Conservation (phyloP, 177 flowering plant species). For the Vitis hybrid region DNA sequence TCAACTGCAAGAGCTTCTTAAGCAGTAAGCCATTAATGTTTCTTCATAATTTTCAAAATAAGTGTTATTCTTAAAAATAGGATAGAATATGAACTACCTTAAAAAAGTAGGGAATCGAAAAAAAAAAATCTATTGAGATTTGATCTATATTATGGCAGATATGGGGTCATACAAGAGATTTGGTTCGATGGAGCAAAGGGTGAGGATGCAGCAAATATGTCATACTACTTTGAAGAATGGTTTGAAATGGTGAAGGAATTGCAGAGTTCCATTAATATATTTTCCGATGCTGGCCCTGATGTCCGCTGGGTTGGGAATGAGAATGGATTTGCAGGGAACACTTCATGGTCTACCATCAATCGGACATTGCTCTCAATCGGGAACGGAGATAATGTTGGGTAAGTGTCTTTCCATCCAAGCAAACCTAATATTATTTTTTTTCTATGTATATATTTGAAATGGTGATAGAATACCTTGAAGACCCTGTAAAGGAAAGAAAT, state of each 20-base stretch:
- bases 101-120: too few species aligned
- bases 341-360: conserved; percentile 89
- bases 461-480: too few species aligned
- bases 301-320: conserved; percentile 92
- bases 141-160: conserved; percentile 32
- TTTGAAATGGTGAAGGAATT: conserved; percentile 83
- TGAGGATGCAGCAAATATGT: conserved; percentile 70
- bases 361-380: conserved; percentile 64
- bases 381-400: conserved; percentile 53
- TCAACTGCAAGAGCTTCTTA: conserved; percentile 83
- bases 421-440: too few species aligned
- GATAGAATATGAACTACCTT: too few species aligned
- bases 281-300: conserved; percentile 91
- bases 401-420: conserved; percentile 11
- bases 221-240: conserved; percentile 81
- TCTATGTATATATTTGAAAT: too few species aligned
- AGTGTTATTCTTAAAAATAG: too few species aligned
- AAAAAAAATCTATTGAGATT: too few species aligned
- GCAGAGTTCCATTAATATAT: conserved; percentile 82
- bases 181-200: conserved; percentile 99
- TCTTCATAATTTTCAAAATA: not conserved
- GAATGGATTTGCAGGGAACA: conserved; percentile 68
- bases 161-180: conserved; percentile 78
- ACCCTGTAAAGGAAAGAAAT: too few species aligned
- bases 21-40: conserved; percentile 32